These are phyloP conservation scores for Sarcocystis neurona DNA, from an alignment of 169 alveolate species.

Conservation along the genomic window DNA sequence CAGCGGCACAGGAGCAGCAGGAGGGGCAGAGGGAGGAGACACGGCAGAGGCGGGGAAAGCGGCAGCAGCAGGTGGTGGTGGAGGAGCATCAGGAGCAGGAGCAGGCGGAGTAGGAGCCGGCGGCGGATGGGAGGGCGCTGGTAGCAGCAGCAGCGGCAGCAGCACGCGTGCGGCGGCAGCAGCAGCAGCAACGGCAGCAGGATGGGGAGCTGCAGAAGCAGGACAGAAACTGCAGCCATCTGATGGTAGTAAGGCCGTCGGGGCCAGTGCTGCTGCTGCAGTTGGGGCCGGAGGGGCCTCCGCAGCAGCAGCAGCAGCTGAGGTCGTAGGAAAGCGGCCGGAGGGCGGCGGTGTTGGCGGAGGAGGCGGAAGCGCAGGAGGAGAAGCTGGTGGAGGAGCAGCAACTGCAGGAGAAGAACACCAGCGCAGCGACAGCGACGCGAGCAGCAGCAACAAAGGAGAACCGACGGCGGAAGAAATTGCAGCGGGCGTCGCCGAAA, in stretches of 20 bases:
- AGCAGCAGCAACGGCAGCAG: too few species aligned
- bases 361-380: neutral
- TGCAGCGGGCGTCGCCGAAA: neutral
- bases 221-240: too few species aligned
- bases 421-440: too few species aligned
- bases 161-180: neutral
- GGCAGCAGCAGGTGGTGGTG: too few species aligned
- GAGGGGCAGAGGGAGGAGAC: too few species aligned
- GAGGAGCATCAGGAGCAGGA: neutral
- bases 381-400: neutral
- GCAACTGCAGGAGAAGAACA: neutral
- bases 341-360: neutral
- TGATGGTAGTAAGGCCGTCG: too few species aligned
- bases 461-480: neutral
- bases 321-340: too few species aligned
- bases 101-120: neutral
- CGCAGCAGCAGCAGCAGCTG: too few species aligned
- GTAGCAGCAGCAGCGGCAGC: neutral
- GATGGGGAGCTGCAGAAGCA: too few species aligned
- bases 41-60: too few species aligned
- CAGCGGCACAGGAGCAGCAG: neutral
- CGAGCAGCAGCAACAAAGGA: neutral
- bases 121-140: neutral
- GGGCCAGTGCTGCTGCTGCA: too few species aligned
- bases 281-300: too few species aligned